Evolutionary conservation across 1,139 yeast genomes (phyloP).

Genomic region (Saccharomyces hybrid): DNA sequence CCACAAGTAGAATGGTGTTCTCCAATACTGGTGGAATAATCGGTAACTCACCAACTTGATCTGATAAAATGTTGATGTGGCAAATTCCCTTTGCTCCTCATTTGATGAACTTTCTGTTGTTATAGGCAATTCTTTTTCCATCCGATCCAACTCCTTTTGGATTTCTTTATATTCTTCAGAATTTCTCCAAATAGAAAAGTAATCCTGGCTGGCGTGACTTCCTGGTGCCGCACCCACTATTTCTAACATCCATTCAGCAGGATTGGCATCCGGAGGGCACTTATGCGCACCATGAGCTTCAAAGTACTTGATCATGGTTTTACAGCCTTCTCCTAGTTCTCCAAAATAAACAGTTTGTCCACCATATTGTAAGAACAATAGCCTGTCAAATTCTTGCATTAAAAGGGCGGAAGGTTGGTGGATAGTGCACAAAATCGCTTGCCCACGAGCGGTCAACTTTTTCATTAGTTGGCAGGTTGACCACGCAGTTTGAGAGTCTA

Average conservation of each 20-base stretch:
- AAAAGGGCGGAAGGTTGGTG: conserved; percentile 68
- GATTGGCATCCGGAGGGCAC: conserved; percentile 60
- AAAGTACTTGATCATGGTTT: conserved; percentile 53
- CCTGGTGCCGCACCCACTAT: conserved; percentile 79
- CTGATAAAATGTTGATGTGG: conserved; percentile 43
- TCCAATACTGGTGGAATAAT: conserved; percentile 49
- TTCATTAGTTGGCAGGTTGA: conserved; percentile 41
- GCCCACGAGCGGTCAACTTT: conserved; percentile 43
- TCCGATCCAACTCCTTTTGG: conserved; percentile 35
- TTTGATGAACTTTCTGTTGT: conserved; percentile 30
- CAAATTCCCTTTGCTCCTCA: conserved; percentile 32
- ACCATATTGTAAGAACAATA: conserved; percentile 60
- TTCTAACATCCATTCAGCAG: conserved; percentile 76
- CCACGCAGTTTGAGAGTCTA: conserved; percentile 49
- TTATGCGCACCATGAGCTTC: conserved; percentile 58
- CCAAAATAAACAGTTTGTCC: conserved; percentile 78
- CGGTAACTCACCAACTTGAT: conserved; percentile 46
- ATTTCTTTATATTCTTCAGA: conserved; percentile 45
- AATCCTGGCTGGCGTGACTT: conserved; percentile 53
- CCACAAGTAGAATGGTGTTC: conserved; percentile 52
- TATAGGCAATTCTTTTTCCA: conserved; percentile 38
- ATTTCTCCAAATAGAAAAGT: conserved; percentile 53
- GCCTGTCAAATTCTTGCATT: conserved; percentile 66
- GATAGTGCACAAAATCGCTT: conserved; percentile 47
- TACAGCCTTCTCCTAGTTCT: conserved; percentile 58